These are phyloP conservation scores for Coleophoma eucalyptorum DNA, from an alignment of 2,329 filamentous ascomycete genomes.

Conservation along the genomic window DNA sequence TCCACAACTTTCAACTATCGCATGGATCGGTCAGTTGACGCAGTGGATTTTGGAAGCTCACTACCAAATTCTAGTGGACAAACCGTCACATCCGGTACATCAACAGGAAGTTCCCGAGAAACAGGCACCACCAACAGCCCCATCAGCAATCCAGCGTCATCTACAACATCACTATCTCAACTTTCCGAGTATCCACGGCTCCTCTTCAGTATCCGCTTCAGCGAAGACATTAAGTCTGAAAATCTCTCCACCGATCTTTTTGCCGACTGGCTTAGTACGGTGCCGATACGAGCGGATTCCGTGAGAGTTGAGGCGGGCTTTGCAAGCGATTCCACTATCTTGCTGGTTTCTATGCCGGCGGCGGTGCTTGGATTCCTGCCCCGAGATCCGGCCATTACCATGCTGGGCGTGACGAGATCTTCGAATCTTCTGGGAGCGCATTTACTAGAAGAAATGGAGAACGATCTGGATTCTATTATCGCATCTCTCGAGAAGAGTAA, in stretches of 20 bases:
- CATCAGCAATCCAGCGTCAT: too few species aligned
- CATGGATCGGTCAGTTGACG: not conserved
- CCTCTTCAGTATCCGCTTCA: slow-evolving; percentile 5
- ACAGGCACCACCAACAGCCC: too few species aligned
- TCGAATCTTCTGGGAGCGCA: too few species aligned
- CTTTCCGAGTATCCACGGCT: slow-evolving; percentile 8
- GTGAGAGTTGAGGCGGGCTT: slow-evolving; percentile 4
- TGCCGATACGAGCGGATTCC: slow-evolving; percentile 1
- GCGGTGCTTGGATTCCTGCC: slow-evolving; percentile 1
- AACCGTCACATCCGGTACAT: not conserved
- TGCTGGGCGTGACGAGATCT: not conserved
- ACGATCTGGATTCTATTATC: too few species aligned
- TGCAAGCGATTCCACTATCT: slow-evolving; percentile 3
- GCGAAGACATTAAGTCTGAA: slow-evolving; percentile 5
- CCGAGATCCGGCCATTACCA: not conserved
- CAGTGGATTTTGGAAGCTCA: not conserved
- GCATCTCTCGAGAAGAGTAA: too few species aligned
- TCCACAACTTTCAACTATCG: not conserved
- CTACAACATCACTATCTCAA: not conserved
- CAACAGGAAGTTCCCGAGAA: not conserved
- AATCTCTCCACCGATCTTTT: slow-evolving; percentile 6
- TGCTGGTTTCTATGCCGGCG: slow-evolving; percentile 1
- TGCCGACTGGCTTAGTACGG: slow-evolving; percentile 6
- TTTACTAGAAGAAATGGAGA: too few species aligned
- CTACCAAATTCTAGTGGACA: not conserved